Evolutionary conservation across 192 early-diverging fungal species (phyloP), one percentile per base, ranked within the genome.

Genomic region (Obelidium mucronatum): DNA sequence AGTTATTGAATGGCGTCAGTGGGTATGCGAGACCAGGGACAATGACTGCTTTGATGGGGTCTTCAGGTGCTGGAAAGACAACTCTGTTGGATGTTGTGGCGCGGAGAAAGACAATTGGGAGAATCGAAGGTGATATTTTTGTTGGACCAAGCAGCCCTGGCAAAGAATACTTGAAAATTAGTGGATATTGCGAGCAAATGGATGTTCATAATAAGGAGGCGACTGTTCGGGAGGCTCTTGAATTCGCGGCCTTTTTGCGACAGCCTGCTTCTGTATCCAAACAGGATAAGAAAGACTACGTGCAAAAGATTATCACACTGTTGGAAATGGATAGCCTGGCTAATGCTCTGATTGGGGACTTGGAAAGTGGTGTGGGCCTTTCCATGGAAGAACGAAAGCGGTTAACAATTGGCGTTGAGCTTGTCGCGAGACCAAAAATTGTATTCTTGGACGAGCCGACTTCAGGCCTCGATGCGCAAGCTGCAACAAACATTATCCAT

Each of bases 391-490:
- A 97, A 79, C 92, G 95, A 76, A 97, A 97, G 85, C 91, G 93
- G 40, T 76, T 97, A 64, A 95, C 91, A 0, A 95, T 97, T 74
- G 95, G 90, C 59, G 82, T 94, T 22, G 95, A 97, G 81, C 85
- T 97, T 52, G 93, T 93, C 15, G 89, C 92, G 33, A 90, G 90
- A 74, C 95, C 95, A 28, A 92, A 91, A 85, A 91, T 83, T 91
- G 92, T 97, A 37, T 94, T 97, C 84, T 85, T 96, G 68, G 94
- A 96, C 82, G 96, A 86, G 60, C 96, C 96, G 55, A 96, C 94
- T 3, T 93, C 92, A 28, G 96, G 84, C 8, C 75, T 88, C 2
- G 93, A 95, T 76, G 85, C 92, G n/a, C 74, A 81, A 36, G 91
- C 82, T 85, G 92, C 66, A 82, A 91, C 74, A 86, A 90, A 72